These are phyloP conservation scores for Pilaira anomala DNA, from an alignment of 192 early-diverging fungal genomes.

Conservation along the genomic window DNA sequence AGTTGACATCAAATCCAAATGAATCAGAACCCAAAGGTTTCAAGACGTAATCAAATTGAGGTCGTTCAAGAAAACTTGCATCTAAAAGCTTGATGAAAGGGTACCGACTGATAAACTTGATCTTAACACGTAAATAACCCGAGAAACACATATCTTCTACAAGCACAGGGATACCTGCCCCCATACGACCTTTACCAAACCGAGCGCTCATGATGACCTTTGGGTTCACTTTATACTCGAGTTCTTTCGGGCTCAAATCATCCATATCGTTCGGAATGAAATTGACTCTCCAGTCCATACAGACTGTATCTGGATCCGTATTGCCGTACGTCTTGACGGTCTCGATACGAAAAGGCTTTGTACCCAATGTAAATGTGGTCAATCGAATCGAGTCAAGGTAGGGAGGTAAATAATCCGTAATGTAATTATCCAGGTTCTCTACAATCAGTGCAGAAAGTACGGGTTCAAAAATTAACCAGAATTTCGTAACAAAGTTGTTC, in stretches of 20 bases:
- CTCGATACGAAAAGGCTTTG: constrained; percentile 59
- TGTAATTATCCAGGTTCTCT: constrained; percentile 56
- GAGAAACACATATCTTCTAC: constrained; percentile 71
- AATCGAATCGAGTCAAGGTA: constrained; percentile 64
- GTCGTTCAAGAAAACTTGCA: constrained; percentile 68
- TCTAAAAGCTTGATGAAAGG: constrained; percentile 72
- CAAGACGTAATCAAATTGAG: constrained; percentile 76
- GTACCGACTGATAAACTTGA: constrained; percentile 71
- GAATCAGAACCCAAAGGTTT: constrained; percentile 69
- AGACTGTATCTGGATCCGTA: constrained; percentile 52
- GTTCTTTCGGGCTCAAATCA: constrained; percentile 49
- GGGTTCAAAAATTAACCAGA: constrained; percentile 83
- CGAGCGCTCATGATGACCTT: constrained; percentile 73
- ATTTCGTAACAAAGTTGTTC: constrained; percentile 66
- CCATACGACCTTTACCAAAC: constrained; percentile 70
- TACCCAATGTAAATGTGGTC: constrained; percentile 62
- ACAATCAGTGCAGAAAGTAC: constrained; percentile 62
- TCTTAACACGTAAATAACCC: constrained; percentile 60
- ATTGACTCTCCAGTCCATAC: constrained; percentile 76
- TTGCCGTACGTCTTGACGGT: constrained; percentile 56
- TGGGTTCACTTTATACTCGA: constrained; percentile 59
- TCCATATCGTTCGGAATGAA: constrained; percentile 69
- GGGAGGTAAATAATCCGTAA: constrained; percentile 59
- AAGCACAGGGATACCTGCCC: constrained; percentile 70
- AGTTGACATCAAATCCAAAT: constrained; percentile 70